Percentiles rank a stretch among this genome's conserved stretches.
Conservation (phyloP, 192 early-diverging fungal genomes). For the Backusella liffmaniae region DNA sequence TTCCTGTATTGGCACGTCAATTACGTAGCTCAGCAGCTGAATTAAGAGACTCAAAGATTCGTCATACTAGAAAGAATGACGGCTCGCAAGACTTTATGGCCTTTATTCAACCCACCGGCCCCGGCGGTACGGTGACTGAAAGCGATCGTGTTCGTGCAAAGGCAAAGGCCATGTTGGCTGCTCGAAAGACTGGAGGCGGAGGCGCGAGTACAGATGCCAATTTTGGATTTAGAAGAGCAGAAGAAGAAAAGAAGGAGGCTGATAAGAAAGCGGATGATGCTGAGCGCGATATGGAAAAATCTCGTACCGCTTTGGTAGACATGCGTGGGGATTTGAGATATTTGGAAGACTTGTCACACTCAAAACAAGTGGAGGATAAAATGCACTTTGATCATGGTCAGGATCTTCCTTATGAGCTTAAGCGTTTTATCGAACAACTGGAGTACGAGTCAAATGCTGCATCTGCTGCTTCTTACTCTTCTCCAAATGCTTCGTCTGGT, state of each 20-base stretch:
- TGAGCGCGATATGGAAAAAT: conserved; percentile 43
- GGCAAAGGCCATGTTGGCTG: conserved; percentile 55
- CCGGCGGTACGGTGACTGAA: conserved; percentile 49
- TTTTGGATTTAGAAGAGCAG: conserved; percentile 32
- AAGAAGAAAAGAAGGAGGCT: conserved; percentile 48
- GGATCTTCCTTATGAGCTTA: conserved; percentile 41
- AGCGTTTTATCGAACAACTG: conserved; percentile 48
- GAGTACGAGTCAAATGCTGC: conserved; percentile 12
- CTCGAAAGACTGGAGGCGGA: conserved; percentile 44
- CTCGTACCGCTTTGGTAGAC: conserved; percentile 41
- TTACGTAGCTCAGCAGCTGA: conserved; percentile 44
- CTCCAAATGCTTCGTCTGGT: not conserved
- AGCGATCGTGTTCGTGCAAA: conserved; percentile 53
- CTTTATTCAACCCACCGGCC: conserved; percentile 49
- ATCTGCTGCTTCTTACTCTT: conserved; percentile 10
- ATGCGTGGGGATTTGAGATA: conserved; percentile 37
- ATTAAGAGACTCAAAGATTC: conserved; percentile 40
- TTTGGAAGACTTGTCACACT: conserved; percentile 15
- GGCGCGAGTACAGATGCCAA: conserved; percentile 24
- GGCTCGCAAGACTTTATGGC: conserved; percentile 25
- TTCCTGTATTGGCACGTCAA: conserved; percentile 42
- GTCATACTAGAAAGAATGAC: conserved; percentile 39
- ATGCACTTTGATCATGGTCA: conserved; percentile 43
- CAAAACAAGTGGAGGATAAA: conserved; percentile 15
- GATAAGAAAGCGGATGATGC: conserved; percentile 41